A percentile compares a stretch with the other conserved stretches of the same genome.
phyloP scores from a whole-genome alignment of 2,329 filamentous ascomycete genomes.

The Alternaria angustiovoidea region DNA sequence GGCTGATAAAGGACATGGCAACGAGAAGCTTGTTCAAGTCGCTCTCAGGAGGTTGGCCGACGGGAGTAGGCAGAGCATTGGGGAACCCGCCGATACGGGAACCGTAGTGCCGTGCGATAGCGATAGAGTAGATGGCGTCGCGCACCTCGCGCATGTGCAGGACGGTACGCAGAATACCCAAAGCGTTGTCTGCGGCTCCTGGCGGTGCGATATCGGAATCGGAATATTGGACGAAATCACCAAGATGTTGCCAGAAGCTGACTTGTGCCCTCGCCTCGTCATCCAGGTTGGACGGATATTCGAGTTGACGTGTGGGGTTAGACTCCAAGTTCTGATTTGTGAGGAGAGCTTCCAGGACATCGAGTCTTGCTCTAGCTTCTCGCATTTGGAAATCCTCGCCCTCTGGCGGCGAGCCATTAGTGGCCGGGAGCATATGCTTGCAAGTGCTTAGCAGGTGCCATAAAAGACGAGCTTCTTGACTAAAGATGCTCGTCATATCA shows the following conservation, averaged over 20 bases:
- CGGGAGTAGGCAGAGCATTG: conserved; percentile 45
- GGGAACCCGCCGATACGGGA: conserved; percentile 62
- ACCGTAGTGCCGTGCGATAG: conserved; percentile 77
- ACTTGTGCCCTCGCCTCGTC: conserved; percentile 61
- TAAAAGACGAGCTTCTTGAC: conserved; percentile 66
- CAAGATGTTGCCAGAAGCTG: conserved; percentile 84
- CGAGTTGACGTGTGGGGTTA: conserved; percentile 65
- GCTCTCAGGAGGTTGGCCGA: conserved; percentile 44
- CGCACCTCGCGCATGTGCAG: conserved; percentile 85
- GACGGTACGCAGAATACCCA: conserved; percentile 72
- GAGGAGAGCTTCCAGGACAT: conserved; percentile 78
- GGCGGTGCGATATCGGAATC: conserved; percentile 66
- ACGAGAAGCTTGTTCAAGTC: conserved; percentile 56
- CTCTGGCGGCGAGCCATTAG: conserved; percentile 50
- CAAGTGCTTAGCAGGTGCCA: conserved; percentile 67
- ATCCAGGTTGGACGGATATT: conserved; percentile 56
- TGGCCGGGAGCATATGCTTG: conserved; percentile 49
- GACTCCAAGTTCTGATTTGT: conserved; percentile 71
- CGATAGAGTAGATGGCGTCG: conserved; percentile 89
- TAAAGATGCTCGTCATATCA: conserved; percentile 53
- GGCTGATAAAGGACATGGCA: conserved; percentile 58
- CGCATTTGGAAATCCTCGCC: conserved; percentile 68
- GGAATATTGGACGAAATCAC: conserved; percentile 72
- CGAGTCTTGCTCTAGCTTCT: conserved; percentile 71
- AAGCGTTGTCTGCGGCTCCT: conserved; percentile 70